Evolutionary conservation across 2,329 filamentous ascomycete species (phyloP).

Genomic region (Ophiostoma piceae): DNA sequence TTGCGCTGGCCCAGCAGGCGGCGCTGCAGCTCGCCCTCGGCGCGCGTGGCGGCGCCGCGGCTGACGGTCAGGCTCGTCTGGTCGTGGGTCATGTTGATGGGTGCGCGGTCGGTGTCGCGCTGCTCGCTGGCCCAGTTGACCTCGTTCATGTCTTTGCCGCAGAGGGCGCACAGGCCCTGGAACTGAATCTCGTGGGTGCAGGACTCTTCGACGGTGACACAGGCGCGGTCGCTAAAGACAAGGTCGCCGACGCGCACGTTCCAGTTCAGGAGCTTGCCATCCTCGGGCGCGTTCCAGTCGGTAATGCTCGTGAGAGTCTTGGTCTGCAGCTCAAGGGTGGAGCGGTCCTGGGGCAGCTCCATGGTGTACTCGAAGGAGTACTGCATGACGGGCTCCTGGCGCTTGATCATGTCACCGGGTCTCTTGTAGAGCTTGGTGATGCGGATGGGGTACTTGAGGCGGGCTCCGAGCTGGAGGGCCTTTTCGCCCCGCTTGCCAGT

Average conservation of each 20-base stretch:
- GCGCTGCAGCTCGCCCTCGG: constrained; percentile 80
- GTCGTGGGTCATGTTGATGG: constrained; percentile 92
- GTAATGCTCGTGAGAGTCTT: constrained; percentile 65
- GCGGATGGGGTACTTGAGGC: constrained; percentile 87
- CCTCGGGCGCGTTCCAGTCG: constrained; percentile 76
- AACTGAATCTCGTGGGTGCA: constrained; percentile 90
- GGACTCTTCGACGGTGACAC: constrained; percentile 78
- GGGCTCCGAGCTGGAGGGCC: constrained; percentile 48
- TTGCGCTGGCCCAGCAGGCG: constrained; percentile 75
- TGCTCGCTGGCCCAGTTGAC: constrained; percentile 76
- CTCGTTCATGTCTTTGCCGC: constrained; percentile 94
- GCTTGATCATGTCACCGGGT: constrained; percentile 68
- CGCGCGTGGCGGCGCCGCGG: constrained; percentile 68
- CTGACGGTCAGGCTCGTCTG: constrained; percentile 84
- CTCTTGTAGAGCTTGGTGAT: constrained; percentile 77
- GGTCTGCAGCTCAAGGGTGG: constrained; percentile 55
- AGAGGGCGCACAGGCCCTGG: constrained; percentile 82
- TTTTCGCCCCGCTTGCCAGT: constrained; percentile 29
- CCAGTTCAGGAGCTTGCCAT: constrained; percentile 75
- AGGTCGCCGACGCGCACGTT: constrained; percentile 63
- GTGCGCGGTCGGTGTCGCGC: constrained; percentile 76
- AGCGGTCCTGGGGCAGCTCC: constrained; percentile 61
- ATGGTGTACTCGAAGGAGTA: constrained; percentile 82
- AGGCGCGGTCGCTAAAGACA: constrained; percentile 53
- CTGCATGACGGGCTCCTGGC: constrained; percentile 72